A percentile compares a stretch with the other conserved stretches of the same genome.
Evolutionary conservation across 495 filamentous ascomycete genomes (phyloP).

Genomic region (Aspergillus affinis): DNA sequence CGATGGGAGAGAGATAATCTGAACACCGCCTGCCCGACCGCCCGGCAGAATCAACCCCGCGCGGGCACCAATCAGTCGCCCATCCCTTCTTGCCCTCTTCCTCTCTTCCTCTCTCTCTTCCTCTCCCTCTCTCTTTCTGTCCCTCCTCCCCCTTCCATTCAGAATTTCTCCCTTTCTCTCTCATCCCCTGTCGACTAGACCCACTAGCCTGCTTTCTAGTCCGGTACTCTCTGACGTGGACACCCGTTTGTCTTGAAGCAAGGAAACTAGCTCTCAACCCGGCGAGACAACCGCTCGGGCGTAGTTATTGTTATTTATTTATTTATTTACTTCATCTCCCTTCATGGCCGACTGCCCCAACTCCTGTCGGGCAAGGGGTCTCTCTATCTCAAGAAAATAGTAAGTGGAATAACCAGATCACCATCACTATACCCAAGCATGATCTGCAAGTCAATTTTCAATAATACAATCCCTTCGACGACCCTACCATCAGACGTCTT

Average conservation of each 20-base stretch:
- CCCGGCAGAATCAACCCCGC: slow-evolving; percentile 41
- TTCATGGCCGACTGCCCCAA: slow-evolving; percentile 6
- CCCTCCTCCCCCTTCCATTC: slow-evolving; percentile 3
- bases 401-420: slow-evolving; percentile 8
- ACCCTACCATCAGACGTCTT: slow-evolving; percentile 5
- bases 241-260: background rate
- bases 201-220: background rate
- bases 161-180: background rate
- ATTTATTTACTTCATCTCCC: background rate
- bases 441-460: slow-evolving; percentile 6
- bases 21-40: slow-evolving; percentile 22
- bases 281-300: background rate
- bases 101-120: background rate
- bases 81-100: slow-evolving; percentile 9
- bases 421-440: background rate
- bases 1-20: slow-evolving; percentile 5
- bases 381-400: slow-evolving; percentile 17
- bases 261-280: background rate
- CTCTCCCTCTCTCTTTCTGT: slow-evolving; percentile 1
- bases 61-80: slow-evolving; percentile 29
- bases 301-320: background rate
- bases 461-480: slow-evolving; percentile 10
- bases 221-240: background rate
- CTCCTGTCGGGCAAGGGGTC: slow-evolving; percentile 9
- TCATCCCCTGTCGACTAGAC: background rate